A percentile compares a stretch with the other conserved stretches of the same genome.
phyloP scores from a whole-genome alignment of 148 eudicot species.

The Dysphania ambrosioides region DNA sequence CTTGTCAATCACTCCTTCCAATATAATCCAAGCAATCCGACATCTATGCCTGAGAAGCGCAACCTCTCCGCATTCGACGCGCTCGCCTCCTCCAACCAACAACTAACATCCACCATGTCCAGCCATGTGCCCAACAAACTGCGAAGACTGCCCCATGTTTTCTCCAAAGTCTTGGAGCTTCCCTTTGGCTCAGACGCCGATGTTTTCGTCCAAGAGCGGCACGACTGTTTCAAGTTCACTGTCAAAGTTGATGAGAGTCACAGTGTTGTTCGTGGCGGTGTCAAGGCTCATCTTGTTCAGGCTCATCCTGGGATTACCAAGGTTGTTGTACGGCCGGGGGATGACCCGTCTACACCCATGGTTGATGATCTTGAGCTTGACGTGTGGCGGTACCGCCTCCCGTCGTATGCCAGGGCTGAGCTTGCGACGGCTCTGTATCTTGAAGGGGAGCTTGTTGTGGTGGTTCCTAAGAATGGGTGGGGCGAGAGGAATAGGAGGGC shows the following conservation, averaged over 20 bases:
- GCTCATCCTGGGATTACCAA: constrained; percentile 62
- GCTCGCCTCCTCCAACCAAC: background rate
- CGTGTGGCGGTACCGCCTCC: constrained; percentile 71
- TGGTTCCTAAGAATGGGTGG: constrained; percentile 51
- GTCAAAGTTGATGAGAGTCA: constrained; percentile 2
- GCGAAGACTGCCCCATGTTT: constrained; percentile 67
- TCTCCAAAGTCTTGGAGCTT: constrained; percentile 57
- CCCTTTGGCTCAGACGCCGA: constrained; percentile 63
- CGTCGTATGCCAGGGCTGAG: constrained; percentile 50
- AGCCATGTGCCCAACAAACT: constrained; percentile 40
- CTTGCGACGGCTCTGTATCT: constrained; percentile 46
- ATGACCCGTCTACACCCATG: too few relatives aligned
- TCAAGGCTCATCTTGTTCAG: constrained; percentile 47
- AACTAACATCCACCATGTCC: background rate
- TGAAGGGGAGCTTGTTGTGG: constrained; percentile 51
- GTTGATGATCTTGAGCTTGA: constrained; percentile 48
- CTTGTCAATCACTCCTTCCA: background rate
- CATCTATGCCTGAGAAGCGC: constrained; percentile 35
- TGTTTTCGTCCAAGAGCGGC: constrained; percentile 45
- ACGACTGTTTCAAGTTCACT: constrained; percentile 42
- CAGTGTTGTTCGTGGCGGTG: constrained; percentile 13
- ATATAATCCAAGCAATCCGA: constrained; percentile 3
- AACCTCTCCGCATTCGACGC: constrained; percentile 13
- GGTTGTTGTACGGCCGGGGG: too few relatives aligned
- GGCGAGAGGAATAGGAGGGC: constrained; percentile 15